phyloP scores from a whole-genome alignment of 805 yeast species.

The Monosporozyma solicola region DNA sequence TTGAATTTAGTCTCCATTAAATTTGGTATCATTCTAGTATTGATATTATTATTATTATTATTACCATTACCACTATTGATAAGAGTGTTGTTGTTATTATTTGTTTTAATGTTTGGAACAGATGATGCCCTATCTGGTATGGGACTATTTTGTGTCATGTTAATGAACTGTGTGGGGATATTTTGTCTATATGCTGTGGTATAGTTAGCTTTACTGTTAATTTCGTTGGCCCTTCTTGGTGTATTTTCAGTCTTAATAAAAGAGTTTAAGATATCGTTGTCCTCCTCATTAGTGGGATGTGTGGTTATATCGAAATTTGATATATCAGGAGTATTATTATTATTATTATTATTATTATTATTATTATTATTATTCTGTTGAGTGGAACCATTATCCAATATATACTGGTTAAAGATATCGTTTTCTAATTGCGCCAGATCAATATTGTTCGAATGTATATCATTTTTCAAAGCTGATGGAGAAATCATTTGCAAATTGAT shows the following conservation, averaged over 20 bases:
- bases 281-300: neutral
- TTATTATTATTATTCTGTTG: neutral
- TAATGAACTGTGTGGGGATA: neutral
- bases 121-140: neutral
- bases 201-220: too few species aligned
- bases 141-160: neutral
- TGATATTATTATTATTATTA: neutral
- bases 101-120: neutral
- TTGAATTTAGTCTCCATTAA: slow-evolving; percentile 1
- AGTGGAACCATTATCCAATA: neutral
- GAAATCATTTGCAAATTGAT: neutral
- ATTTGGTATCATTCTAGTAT: neutral
- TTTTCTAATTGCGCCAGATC: neutral
- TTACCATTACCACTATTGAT: neutral
- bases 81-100: neutral
- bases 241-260: neutral
- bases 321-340: neutral
- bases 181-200: neutral
- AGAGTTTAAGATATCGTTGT: neutral
- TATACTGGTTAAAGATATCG: neutral
- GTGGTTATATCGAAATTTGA: neutral
- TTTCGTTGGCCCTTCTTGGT: neutral
- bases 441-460: neutral
- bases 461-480: neutral
- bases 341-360: neutral